Evolutionary conservation across 192 early-diverging fungal genomes (phyloP), one percentile per base, ranked within the genome.

Genomic region (Linnemannia exigua): DNA sequence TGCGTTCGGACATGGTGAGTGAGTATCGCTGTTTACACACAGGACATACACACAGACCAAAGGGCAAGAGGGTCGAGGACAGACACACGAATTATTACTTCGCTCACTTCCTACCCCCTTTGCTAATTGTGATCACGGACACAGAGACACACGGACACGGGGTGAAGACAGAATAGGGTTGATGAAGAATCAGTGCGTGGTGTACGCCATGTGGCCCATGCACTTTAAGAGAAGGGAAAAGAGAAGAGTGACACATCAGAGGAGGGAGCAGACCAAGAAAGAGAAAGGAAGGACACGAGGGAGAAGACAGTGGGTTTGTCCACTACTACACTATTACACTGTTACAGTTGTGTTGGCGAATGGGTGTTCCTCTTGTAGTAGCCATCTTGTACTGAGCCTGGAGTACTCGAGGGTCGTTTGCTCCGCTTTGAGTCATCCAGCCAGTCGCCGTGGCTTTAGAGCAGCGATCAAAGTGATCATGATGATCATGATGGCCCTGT

Each of bases 151-250:
- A 63, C 58, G 58, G 28, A 44, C 41, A 44, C 41, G 58, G 12
- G 58, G 52, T 58, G 52, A 25, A 22, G 52, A 25, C 20, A 14
- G 14, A 63, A 31, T 63, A 63, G 58, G 58, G 58, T 63, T 63
- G 28, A 63, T 20, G 5, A 5, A 3, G 50, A 6, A 16, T 54
- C 52, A 25, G 11, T 63, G 54, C 11, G n/a, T 63, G 14, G 11
- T 58, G 9, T 63, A 63, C 58, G 58, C 58, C 58, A 31, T 63
- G 72, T 72, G 72, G 72, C 47, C 72, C 72, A 73, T 73, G 72
- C 51, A 16, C 52, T 41, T 36, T 52, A 28, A 25, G 54, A 9
- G 20, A 5, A 61, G 25, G 25, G 20, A 20, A 31, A 31, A 14
- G 28, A 9, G 58, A 25, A 25, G 28, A 25, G 15, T 63, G 58